phyloP scores from a whole-genome alignment of 768 basidiomycete genomes.

The Xanthoconium stramineum region DNA sequence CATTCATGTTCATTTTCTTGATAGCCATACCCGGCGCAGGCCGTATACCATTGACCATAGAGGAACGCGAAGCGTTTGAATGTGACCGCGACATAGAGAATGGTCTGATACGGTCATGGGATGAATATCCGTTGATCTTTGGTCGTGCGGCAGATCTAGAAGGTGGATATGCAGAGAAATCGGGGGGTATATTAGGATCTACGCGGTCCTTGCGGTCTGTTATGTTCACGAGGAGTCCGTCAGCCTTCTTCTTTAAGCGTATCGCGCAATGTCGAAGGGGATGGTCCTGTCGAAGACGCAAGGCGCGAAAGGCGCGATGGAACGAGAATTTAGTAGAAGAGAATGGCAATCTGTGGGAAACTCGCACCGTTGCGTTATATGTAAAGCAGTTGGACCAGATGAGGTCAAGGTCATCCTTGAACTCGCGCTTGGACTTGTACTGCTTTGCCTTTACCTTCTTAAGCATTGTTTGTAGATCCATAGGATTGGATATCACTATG shows the following conservation, averaged over 20 bases:
- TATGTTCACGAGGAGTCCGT: conserved; percentile 82
- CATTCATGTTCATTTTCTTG: conserved; percentile 33
- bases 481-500: conserved; percentile 87
- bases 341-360: conserved; percentile 11
- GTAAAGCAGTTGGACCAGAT: conserved; percentile 96
- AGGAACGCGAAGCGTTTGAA: conserved; percentile 1
- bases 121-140: conserved; percentile 41
- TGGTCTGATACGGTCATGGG: conserved; percentile 21
- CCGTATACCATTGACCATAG: conserved; percentile 20
- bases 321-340: neutral
- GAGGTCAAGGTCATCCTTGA: conserved; percentile 89
- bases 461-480: conserved; percentile 92
- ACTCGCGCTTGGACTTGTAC: conserved; percentile 93
- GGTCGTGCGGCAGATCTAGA: conserved; percentile 36
- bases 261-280: conserved; percentile 81
- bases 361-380: conserved; percentile 90
- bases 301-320: neutral
- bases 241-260: conserved; percentile 80
- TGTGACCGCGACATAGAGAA: conserved; percentile 24
- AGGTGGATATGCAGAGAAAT: conserved; percentile 32
- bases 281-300: conserved; percentile 57
- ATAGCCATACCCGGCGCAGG: conserved; percentile 3
- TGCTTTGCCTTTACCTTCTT: conserved; percentile 90
- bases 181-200: conserved; percentile 62
- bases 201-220: conserved; percentile 83